phyloP scores from a whole-genome alignment of 2,329 filamentous ascomycete species.

The Monilinia polystroma region DNA sequence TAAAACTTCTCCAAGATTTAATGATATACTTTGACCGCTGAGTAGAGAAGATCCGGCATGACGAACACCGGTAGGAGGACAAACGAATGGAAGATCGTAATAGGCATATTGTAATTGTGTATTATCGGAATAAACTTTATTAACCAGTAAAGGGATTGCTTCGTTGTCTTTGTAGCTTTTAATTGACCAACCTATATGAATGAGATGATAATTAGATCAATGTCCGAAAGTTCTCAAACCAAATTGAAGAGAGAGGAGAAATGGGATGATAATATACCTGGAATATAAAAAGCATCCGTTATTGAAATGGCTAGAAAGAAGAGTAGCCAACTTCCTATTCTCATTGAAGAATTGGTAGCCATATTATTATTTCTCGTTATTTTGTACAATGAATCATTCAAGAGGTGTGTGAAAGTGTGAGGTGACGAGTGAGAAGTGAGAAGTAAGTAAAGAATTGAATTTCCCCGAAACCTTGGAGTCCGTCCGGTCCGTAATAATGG shows the following conservation, averaged over 20 bases:
- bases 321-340: constrained; percentile 48
- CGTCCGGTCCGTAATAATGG: neutral
- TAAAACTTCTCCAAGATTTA: constrained; percentile 85
- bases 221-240: too few relatives aligned
- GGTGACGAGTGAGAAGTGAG: too few relatives aligned
- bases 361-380: constrained; percentile 25
- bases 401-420: neutral
- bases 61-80: constrained; percentile 68
- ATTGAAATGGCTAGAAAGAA: constrained; percentile 49
- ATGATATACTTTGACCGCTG: constrained; percentile 72
- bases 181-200: constrained; percentile 69
- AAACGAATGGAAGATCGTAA: constrained; percentile 84
- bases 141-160: constrained; percentile 79
- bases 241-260: neutral
- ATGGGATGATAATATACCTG: constrained; percentile 56
- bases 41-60: constrained; percentile 66
- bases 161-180: constrained; percentile 76
- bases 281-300: constrained; percentile 76
- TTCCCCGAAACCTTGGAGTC: neutral
- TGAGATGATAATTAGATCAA: neutral
- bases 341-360: constrained; percentile 36
- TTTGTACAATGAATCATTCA: constrained; percentile 26
- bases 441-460: neutral
- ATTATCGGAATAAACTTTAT: constrained; percentile 88
- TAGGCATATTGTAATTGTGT: constrained; percentile 92